phyloP scores from a whole-genome alignment of 345 rosid genomes.

The Corymbia maculata region DNA sequence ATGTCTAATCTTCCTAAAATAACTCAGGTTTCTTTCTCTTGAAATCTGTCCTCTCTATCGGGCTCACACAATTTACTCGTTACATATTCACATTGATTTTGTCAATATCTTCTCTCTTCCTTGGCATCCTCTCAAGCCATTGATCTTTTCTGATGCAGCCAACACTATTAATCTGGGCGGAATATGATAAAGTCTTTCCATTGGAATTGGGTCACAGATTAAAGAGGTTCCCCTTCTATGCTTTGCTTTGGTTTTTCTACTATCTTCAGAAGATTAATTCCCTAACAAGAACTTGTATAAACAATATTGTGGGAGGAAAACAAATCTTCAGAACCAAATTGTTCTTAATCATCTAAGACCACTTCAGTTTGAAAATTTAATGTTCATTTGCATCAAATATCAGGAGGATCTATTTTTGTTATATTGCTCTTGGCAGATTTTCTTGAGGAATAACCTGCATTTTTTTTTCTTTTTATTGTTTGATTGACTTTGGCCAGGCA shows the following conservation, averaged over 20 bases:
- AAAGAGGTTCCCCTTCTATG: not conserved
- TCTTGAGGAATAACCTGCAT: not conserved
- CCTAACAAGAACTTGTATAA: not conserved
- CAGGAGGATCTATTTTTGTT: not conserved
- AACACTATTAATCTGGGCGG: conserved; percentile 1
- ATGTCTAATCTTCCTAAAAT: conserved; percentile 3
- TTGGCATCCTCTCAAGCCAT: not conserved
- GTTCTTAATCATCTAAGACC: not conserved
- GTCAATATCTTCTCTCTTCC: not conserved
- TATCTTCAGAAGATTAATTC: not conserved
- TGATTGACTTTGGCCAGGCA: not conserved
- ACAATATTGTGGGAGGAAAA: not conserved
- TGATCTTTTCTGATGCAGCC: not conserved
- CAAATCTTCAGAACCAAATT: not conserved
- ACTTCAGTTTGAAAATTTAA: not conserved
- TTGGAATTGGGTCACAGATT: conserved; percentile 6
- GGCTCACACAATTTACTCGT: not conserved
- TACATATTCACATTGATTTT: too few relatives aligned
- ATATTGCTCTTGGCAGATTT: not conserved
- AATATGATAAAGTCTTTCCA: conserved; percentile 4
- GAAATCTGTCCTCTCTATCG: not conserved
- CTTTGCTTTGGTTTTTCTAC: not conserved
- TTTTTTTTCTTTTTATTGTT: not conserved
- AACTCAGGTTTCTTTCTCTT: conserved; percentile 1
- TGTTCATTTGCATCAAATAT: not conserved